phyloP scores from a whole-genome alignment of 2,329 filamentous ascomycete genomes.

The Chaetothyriales sp. region DNA sequence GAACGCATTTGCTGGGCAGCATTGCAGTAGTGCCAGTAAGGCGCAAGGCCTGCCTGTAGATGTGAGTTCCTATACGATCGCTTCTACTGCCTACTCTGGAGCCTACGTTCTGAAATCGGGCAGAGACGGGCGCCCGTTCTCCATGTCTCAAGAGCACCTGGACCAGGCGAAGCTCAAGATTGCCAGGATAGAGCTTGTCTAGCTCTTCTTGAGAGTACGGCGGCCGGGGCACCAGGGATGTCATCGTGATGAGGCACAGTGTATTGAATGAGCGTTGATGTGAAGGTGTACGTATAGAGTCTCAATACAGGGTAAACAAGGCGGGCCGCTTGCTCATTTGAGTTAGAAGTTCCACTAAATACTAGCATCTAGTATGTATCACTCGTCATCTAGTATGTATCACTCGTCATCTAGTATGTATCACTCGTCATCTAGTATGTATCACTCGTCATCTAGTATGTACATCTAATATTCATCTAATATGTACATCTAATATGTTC shows the following conservation, averaged over 20 bases:
- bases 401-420: too few species aligned
- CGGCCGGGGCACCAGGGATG: slow-evolving; percentile 57
- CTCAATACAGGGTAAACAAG: too few species aligned
- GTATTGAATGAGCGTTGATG: too few species aligned
- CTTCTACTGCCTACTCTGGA: background rate
- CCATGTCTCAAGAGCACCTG: slow-evolving; percentile 53
- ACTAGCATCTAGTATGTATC: too few species aligned
- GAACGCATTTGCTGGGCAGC: slow-evolving; percentile 58
- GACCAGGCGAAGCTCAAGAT: slow-evolving; percentile 72
- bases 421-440: too few species aligned
- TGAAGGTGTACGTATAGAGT: too few species aligned
- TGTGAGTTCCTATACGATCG: slow-evolving; percentile 13
- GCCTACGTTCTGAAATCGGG: slow-evolving; percentile 67
- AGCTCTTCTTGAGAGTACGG: slow-evolving; percentile 76
- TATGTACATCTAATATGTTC: too few species aligned
- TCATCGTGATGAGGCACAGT: slow-evolving; percentile 43
- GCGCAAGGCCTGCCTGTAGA: slow-evolving; percentile 33
- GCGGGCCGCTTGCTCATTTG: too few species aligned
- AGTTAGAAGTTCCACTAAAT: too few species aligned
- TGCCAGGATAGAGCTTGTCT: slow-evolving; percentile 61
- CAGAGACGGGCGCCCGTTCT: slow-evolving; percentile 68
- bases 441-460: too few species aligned
- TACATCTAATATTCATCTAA: too few species aligned
- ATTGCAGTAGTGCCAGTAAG: slow-evolving; percentile 81
- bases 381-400: too few species aligned